phyloP scores from a whole-genome alignment of 495 filamentous ascomycete species.

The Pseudotulostoma volvatum region DNA sequence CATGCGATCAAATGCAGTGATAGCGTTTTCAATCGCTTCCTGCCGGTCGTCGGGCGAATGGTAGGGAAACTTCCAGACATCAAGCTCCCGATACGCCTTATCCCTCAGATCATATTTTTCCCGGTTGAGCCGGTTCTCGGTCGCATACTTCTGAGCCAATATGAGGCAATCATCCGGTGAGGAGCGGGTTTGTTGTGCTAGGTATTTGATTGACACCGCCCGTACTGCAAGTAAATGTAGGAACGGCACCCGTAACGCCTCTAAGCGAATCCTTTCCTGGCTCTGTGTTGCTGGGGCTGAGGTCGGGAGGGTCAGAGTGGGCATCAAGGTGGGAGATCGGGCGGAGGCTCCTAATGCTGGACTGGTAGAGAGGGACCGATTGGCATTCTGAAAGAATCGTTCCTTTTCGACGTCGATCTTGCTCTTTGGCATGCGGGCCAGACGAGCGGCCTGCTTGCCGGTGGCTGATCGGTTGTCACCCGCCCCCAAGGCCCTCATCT shows the following conservation, averaged over 20 bases:
- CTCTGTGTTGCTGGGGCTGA: constrained; percentile 36
- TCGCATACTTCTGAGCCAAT: constrained; percentile 36
- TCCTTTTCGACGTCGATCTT: constrained; percentile 31
- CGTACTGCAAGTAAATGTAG: constrained; percentile 57
- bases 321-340: constrained; percentile 21
- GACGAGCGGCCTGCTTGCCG: constrained; percentile 9
- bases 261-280: constrained; percentile 35
- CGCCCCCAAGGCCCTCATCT: constrained; percentile 21
- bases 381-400: constrained; percentile 25
- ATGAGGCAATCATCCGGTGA: constrained; percentile 40
- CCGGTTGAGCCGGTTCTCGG: constrained; percentile 40
- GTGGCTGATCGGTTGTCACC: constrained; percentile 14
- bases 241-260: constrained; percentile 38
- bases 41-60: constrained; percentile 49
- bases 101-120: constrained; percentile 55
- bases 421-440: constrained; percentile 17
- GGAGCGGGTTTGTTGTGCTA: constrained; percentile 39
- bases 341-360: constrained; percentile 41
- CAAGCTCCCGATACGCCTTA: constrained; percentile 63
- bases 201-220: constrained; percentile 39
- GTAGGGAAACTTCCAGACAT: constrained; percentile 67
- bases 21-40: constrained; percentile 68
- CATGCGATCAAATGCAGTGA: constrained; percentile 63
- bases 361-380: constrained; percentile 46
- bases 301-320: constrained; percentile 24